Percentiles rank a stretch among this genome's conserved stretches.
phyloP scores from a whole-genome alignment of 495 filamentous ascomycete species.

The Penicillium atrosanguineum region DNA sequence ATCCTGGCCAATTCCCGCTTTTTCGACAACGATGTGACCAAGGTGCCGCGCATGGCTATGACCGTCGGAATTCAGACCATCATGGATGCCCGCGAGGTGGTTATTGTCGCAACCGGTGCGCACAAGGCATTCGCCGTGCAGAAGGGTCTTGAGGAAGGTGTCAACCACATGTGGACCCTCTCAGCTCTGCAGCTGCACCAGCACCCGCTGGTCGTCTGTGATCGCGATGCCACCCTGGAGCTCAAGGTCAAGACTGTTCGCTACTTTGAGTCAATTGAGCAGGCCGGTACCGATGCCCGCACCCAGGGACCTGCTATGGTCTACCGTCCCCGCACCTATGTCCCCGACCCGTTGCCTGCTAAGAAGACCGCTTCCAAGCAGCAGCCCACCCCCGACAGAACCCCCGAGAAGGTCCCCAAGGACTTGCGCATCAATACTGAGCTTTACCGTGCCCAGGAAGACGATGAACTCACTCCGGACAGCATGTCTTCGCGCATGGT shows the following conservation, averaged over 20 bases:
- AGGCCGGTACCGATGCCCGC: constrained; percentile 55
- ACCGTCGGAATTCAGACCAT: constrained; percentile 88
- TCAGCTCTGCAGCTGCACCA: constrained; percentile 77
- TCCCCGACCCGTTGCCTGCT: constrained; percentile 31
- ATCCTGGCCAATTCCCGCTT: constrained; percentile 83
- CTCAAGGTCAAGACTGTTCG: constrained; percentile 85
- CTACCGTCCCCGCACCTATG: constrained; percentile 41
- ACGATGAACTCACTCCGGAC: constrained; percentile 61
- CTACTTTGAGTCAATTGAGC: constrained; percentile 60
- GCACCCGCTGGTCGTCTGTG: constrained; percentile 76
- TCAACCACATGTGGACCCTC: constrained; percentile 90
- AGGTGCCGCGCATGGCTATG: constrained; percentile 79
- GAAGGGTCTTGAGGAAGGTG: constrained; percentile 74
- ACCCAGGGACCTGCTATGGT: constrained; percentile 55
- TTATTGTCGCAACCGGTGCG: constrained; percentile 76
- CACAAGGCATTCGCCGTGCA: constrained; percentile 81
- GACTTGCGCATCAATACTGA: constrained; percentile 48
- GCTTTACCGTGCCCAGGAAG: constrained; percentile 36
- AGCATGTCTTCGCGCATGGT: constrained; percentile 66
- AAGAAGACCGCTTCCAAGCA: constrained; percentile 23
- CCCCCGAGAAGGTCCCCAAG: constrained; percentile 37
- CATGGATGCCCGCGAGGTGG: constrained; percentile 76
- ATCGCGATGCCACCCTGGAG: constrained; percentile 82
- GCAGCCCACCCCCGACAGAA: constrained; percentile 26
- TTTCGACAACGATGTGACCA: constrained; percentile 67